These are phyloP conservation scores for Vigna hirtella DNA, from an alignment of 306 rosid species.

Conservation along the genomic window DNA sequence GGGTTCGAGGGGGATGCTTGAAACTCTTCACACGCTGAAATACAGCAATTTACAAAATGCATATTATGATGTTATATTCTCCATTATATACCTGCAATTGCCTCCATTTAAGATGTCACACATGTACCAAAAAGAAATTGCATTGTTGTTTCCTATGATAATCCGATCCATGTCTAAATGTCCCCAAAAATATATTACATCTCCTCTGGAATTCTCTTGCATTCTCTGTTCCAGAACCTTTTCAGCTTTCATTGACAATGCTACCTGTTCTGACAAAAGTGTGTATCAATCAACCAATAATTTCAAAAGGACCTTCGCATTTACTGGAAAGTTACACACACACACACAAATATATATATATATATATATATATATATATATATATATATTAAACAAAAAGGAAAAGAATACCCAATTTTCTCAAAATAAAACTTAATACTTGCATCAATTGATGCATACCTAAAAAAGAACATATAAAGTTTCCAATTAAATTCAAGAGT, in stretches of 20 bases:
- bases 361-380: too few relatives aligned
- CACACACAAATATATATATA: too few relatives aligned
- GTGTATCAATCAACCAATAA: constrained; percentile 26
- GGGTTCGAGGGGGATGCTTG: constrained; percentile 30
- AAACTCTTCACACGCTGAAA: constrained; percentile 33
- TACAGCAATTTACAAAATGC: constrained; percentile 23
- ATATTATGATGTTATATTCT: constrained; percentile 19
- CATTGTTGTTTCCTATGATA: constrained; percentile 54
- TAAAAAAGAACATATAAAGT: constrained; percentile 17
- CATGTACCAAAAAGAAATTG: constrained; percentile 87
- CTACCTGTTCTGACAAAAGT: constrained; percentile 65
- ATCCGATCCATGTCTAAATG: constrained; percentile 67
- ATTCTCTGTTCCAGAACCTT: constrained; percentile 73
- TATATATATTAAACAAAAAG: constrained; percentile 1
- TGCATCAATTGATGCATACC: constrained; percentile 29
- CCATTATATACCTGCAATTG: constrained; percentile 74
- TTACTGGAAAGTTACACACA: constrained; percentile 10
- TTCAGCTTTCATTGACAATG: constrained; percentile 75
- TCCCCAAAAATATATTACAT: constrained; percentile 90
- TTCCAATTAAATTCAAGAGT: constrained; percentile 26
- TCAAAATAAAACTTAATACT: constrained; percentile 31
- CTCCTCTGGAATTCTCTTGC: constrained; percentile 66
- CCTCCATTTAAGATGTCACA: constrained; percentile 96
- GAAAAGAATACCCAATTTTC: constrained; percentile 28
- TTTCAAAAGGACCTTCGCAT: constrained; percentile 14